Evolutionary conservation across 441 rosid genomes (phyloP).

Genomic region (Cnidoscolus chayamansa): DNA sequence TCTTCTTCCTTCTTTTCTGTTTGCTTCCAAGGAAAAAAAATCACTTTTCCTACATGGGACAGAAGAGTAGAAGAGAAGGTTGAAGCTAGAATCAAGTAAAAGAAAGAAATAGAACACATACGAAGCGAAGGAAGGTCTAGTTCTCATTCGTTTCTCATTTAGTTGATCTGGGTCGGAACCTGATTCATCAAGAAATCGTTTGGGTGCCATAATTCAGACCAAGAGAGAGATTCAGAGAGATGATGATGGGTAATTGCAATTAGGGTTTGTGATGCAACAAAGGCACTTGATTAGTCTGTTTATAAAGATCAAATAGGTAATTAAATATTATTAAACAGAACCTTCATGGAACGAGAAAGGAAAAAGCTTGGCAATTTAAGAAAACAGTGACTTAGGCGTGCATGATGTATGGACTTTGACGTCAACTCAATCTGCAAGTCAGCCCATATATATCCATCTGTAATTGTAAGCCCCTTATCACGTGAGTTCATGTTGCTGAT

Average conservation of each 20-base stretch:
- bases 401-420: slow-evolving; percentile 52
- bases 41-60: neutral
- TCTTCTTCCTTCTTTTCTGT: neutral
- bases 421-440: slow-evolving; percentile 37
- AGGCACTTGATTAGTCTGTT: no score
- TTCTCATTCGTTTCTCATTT: slow-evolving; percentile 43
- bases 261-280: neutral
- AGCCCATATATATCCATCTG: neutral
- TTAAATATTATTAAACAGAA: slow-evolving; percentile 30
- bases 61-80: neutral
- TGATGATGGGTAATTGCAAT: neutral
- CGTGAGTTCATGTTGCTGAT: no score
- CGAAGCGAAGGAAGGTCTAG: slow-evolving; percentile 52
- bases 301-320: neutral
- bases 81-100: neutral
- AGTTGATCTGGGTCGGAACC: slow-evolving; percentile 34
- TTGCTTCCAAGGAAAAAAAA: neutral
- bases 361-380: slow-evolving; percentile 45
- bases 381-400: slow-evolving; percentile 13
- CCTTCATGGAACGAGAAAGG: slow-evolving; percentile 59
- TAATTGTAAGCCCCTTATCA: no score
- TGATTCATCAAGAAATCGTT: slow-evolving; percentile 39
- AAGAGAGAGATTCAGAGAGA: neutral
- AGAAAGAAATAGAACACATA: slow-evolving; percentile 23
- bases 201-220: slow-evolving; percentile 43